A percentile compares a stretch with the other conserved stretches of the same genome.
Evolutionary conservation across 345 rosid species (phyloP).

Genomic region (Syzygium aqueum): DNA sequence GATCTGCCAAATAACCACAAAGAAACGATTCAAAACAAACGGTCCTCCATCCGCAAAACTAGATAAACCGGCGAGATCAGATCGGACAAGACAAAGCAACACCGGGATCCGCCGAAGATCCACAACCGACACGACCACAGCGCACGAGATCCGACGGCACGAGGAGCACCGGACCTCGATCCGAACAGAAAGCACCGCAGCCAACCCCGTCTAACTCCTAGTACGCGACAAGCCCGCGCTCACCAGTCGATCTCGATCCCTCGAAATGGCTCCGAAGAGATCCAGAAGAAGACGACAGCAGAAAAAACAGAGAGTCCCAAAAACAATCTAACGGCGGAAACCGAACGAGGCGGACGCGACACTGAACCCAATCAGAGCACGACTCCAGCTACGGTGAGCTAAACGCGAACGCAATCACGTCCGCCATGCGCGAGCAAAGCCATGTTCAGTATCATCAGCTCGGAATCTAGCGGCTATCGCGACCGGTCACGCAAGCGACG

Average conservation of each 20-base stretch:
- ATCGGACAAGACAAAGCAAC: not conserved
- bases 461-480: not conserved
- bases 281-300: not conserved
- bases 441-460: not conserved
- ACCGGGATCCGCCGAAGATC: not conserved
- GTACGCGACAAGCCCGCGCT: not conserved
- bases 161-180: not conserved
- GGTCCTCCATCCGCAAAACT: not conserved
- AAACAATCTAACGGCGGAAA: not conserved
- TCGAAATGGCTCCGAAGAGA: not conserved
- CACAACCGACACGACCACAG: not conserved
- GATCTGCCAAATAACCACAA: not conserved
- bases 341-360: not conserved
- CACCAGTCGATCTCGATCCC: not conserved
- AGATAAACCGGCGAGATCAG: not conserved
- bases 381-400: not conserved
- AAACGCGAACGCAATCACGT: not conserved
- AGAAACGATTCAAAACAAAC: not conserved
- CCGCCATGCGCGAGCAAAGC: not conserved
- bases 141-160: not conserved
- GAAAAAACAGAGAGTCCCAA: not conserved
- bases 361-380: not conserved
- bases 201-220: not conserved
- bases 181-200: not conserved
- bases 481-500: not conserved